Base-by-base conservation (phyloP, 257 asterid species). In the Parsonsia alboflavescens region DNA sequence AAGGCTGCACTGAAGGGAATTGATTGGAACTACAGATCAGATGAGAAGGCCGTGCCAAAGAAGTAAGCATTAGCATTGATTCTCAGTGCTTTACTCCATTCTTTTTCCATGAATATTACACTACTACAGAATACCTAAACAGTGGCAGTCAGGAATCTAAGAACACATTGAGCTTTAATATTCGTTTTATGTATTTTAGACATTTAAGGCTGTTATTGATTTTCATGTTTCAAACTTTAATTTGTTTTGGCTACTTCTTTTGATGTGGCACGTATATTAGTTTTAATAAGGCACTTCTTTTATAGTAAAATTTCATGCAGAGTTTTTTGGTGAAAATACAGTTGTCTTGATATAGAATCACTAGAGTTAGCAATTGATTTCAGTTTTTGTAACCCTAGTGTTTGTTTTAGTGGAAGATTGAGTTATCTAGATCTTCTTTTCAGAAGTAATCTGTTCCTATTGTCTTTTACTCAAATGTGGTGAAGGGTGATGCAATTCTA, bases 1-100 rank as follows among this genome's bases (percentile, higher is more conserved):
- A 92, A 90, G 84, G 97, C 97, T 79, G 97, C 99, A n/a, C 88
- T 94, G 56, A 89, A 88, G 77, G 99, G 97, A 85, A 92, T 94
- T 65, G 97, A 88, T 48, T 94, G 99, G 99, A 81, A 84, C 77
- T 94, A 94, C 84, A 92, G 83, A 82, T 92, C 97, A 83, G 99
- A 94, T 88, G 99, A 94, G 81, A 94, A 94, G 80, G 96, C 97
- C 73, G 77, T 89, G 84, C 97, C 99, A 45, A 94, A 92, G 82
- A 92, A 86, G 99, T 90, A 92, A 75, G 91, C 78, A 53, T 50
- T 77, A 58, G 41, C 76, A 54, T 53, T 74, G 26, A 15, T 52
- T 54, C 33, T 44, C 59, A 62, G 56, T 70, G 58, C 48, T 44
- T 45, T 64, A 22, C 48, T 6, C 57, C 24, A 5, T 33, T 36